Percentiles rank a stretch among this genome's conserved stretches.
These are phyloP conservation scores for Chrysoporthe cubensis DNA, from an alignment of 2,329 filamentous ascomycete species.

Conservation along the genomic window DNA sequence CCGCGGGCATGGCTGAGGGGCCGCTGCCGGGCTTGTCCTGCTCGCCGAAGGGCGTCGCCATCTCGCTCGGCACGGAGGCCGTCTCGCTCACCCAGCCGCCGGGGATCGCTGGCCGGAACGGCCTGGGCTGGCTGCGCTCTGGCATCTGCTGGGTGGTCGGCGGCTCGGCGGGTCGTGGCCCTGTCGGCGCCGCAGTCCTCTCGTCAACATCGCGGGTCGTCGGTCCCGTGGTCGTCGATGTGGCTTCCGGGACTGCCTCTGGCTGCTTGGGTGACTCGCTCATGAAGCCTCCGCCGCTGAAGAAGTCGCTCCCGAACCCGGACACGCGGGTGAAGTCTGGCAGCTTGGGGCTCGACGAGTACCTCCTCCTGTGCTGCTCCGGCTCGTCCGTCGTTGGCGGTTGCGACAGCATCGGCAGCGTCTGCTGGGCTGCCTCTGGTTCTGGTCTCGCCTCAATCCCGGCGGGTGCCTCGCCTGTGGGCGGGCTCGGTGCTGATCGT, in stretches of 20 bases:
- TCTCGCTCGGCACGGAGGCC: conserved; percentile 31
- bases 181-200: background rate
- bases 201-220: no score
- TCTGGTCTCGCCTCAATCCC: background rate
- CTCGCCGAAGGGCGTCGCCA: conserved; percentile 16
- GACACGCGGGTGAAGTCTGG: conserved; percentile 64
- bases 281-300: conserved; percentile 36
- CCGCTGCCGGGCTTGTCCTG: background rate
- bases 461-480: background rate
- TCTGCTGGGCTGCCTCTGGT: conserved; percentile 9
- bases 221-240: background rate
- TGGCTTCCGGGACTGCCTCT: conserved; percentile 4
- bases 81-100: conserved; percentile 41
- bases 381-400: conserved; percentile 21
- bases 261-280: conserved; percentile 32
- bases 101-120: conserved; percentile 35
- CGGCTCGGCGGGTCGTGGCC: background rate
- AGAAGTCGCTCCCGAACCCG: conserved; percentile 63
- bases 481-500: conserved; percentile 22
- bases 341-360: conserved; percentile 60
- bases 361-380: conserved; percentile 35
- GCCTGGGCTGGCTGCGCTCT: conserved; percentile 19
- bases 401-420: conserved; percentile 18
- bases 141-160: background rate
- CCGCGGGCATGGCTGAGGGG: conserved; percentile 10